phyloP scores from a whole-genome alignment of 2,329 filamentous ascomycete species.

The Diplodia intermedia region DNA sequence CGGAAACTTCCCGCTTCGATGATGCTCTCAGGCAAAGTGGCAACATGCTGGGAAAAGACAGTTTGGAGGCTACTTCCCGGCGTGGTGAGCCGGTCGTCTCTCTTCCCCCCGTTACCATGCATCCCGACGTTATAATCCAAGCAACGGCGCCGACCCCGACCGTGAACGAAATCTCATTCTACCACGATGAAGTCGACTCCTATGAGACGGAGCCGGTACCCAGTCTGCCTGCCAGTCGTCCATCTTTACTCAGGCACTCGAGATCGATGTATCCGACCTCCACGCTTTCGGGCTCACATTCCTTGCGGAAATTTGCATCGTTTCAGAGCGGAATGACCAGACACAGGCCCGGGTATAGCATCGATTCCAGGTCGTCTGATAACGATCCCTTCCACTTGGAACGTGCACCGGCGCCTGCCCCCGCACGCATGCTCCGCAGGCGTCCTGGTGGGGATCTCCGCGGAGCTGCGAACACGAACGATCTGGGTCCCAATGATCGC shows the following conservation, averaged over 20 bases:
- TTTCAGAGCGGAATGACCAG: conserved; percentile 63
- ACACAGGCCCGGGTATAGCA: conserved; percentile 63
- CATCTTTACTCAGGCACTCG: conserved; percentile 41
- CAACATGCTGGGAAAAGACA: not conserved
- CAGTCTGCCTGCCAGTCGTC: conserved; percentile 18
- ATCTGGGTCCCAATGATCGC: conserved; percentile 51
- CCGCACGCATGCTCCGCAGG: conserved; percentile 52
- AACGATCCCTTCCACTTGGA: conserved; percentile 51
- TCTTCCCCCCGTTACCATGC: conserved; percentile 30
- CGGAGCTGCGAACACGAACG: conserved; percentile 55
- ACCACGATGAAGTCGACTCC: not conserved
- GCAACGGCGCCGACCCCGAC: not conserved
- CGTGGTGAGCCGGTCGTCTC: conserved; percentile 12
- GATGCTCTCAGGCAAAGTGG: conserved; percentile 23
- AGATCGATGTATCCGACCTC: conserved; percentile 42
- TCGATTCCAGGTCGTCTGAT: conserved; percentile 58
- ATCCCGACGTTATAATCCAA: conserved; percentile 15
- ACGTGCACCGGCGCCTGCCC: conserved; percentile 39
- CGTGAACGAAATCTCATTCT: not conserved
- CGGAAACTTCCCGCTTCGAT: conserved; percentile 21
- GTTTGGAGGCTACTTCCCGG: conserved; percentile 5
- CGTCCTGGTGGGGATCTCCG: conserved; percentile 58
- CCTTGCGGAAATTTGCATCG: conserved; percentile 65
- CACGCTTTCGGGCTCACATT: conserved; percentile 40
- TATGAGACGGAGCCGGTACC: conserved; percentile 14